Base-by-base conservation (phyloP, 2,329 filamentous ascomycete species). In the Arthroderma uncinatum region DNA sequence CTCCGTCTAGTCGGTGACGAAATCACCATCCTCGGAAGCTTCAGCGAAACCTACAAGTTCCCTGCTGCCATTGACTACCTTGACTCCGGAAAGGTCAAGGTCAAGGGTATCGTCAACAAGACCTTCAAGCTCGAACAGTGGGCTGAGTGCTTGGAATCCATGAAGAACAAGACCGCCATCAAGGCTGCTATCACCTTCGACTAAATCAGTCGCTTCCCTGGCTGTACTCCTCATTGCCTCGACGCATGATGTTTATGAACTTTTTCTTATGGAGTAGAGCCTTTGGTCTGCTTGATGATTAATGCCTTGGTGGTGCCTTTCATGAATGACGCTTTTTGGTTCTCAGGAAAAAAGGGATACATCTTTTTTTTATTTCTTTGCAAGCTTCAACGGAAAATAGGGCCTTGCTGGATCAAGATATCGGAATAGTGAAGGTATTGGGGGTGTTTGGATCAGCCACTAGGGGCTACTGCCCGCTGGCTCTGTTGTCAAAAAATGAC, bases 121-220 rank as follows among this genome's bases (percentile, higher is more conserved):
- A 80, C 78, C 4, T 89, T 83, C 74, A 83, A 79, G 72, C 75
- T 88, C n/a, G 84, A 89, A 66, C 78, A 88, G 67, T 88, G 83
- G 79, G 81, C 75, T 48, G 82, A 86, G 68, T 85, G 83, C 60
- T 73, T 89, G 62, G 81, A 87, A 69, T 79, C 81, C 58, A 87
- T 89, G 76, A 81, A 78, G 65, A 83, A 86, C 73, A 87, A 87
- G 77, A 80, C 74, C 55, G 84, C 84, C 59, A 86, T 89, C 68
- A 89, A 89, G 76, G 84, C 84, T 55, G 83, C 82, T 14, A 87
- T 89, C 68, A 79, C 82, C 50, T 87, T 86, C 64, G 83, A 87
- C 60, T 82, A 78, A 64, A 44, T 34, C 4, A 40, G 16, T 28
- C 36, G 14, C 12, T 50, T 8, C n/a, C n/a, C 14, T 10, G 25